Evolutionary conservation across 2,329 filamentous ascomycete species (phyloP).

Genomic region (Aureobasidium melanogenum): DNA sequence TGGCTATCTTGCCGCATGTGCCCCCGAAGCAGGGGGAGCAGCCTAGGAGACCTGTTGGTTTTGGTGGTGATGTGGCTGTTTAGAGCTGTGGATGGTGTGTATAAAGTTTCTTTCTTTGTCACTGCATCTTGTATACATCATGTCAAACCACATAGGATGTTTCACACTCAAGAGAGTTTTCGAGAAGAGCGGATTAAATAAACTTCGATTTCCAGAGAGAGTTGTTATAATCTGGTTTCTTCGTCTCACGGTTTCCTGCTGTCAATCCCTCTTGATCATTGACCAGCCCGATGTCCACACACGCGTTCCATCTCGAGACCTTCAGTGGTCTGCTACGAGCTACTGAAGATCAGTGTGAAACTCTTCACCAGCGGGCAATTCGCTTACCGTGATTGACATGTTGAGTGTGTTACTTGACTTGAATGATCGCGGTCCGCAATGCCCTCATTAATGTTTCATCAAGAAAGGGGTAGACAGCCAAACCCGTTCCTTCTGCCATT

Average conservation of each 20-base stretch:
- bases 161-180: neutral
- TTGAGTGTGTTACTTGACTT: too few species aligned
- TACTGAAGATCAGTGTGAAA: neutral
- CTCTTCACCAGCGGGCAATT: too few species aligned
- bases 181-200: neutral
- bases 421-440: too few species aligned
- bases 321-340: neutral
- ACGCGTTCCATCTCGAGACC: neutral
- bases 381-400: too few species aligned
- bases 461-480: too few species aligned
- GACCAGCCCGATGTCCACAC: neutral
- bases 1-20: slow-evolving; percentile 69
- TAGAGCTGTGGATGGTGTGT: neutral
- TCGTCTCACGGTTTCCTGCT: neutral
- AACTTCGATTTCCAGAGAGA: too few species aligned
- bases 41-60: slow-evolving; percentile 70
- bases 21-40: slow-evolving; percentile 53
- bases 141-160: neutral
- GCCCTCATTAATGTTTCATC: too few species aligned
- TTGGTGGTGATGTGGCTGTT: slow-evolving; percentile 58
- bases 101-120: neutral
- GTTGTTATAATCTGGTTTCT: too few species aligned
- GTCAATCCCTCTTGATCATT: neutral
- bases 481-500: too few species aligned
- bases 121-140: neutral